Percentiles rank a stretch among this genome's conserved stretches.
Evolutionary conservation across 495 filamentous ascomycete species (phyloP).

Genomic region (Neurospora discreta): DNA sequence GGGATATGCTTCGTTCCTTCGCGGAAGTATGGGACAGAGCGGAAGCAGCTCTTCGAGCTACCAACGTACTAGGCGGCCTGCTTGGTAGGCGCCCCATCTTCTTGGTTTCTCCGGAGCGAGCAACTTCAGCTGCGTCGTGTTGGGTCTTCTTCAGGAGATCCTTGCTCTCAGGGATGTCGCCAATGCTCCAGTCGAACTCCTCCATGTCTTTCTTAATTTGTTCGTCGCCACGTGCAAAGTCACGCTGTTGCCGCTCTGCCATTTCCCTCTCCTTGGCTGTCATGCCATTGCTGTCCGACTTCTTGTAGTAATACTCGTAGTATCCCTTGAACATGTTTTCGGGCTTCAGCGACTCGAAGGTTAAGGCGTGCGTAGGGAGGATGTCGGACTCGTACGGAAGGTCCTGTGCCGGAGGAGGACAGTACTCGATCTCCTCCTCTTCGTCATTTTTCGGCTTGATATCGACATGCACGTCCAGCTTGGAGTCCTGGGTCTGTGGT

Average conservation of each 20-base stretch:
- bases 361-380: constrained; percentile 46
- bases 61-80: constrained; percentile 30
- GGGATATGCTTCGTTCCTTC: not conserved
- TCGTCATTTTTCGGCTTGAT: constrained; percentile 22
- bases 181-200: constrained; percentile 41
- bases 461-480: constrained; percentile 30
- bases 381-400: constrained; percentile 70
- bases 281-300: constrained; percentile 56
- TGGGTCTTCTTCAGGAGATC: constrained; percentile 16
- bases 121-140: not conserved
- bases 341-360: constrained; percentile 35
- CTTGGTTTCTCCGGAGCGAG: constrained; percentile 8
- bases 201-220: constrained; percentile 48
- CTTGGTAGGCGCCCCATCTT: constrained; percentile 10
- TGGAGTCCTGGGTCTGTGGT: constrained; percentile 33
- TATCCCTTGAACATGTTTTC: constrained; percentile 61
- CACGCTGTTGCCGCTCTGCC: constrained; percentile 40
- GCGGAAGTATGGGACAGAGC: constrained; percentile 14
- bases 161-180: constrained; percentile 24
- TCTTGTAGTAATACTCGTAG: constrained; percentile 52
- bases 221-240: constrained; percentile 46
- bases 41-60: constrained; percentile 28
- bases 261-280: constrained; percentile 49
- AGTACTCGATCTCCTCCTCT: constrained; percentile 51
- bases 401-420: constrained; percentile 40